Evolutionary conservation across 2,329 filamentous ascomycete genomes (phyloP).

Genomic region (Pseudophaeomoniella oleicola): DNA sequence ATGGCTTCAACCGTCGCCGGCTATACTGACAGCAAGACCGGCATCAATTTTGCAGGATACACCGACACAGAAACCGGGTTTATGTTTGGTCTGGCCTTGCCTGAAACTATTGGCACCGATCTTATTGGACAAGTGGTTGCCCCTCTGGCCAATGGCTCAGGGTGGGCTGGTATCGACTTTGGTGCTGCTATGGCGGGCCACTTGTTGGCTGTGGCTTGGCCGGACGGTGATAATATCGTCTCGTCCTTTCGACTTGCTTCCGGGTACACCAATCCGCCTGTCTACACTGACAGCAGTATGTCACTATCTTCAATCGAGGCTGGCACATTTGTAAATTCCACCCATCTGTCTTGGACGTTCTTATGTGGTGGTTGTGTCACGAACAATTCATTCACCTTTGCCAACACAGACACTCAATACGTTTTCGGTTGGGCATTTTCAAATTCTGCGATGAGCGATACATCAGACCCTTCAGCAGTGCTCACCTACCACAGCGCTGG

Average conservation of each 20-base stretch:
- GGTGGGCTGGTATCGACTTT: constrained; percentile 1
- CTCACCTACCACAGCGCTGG: neutral
- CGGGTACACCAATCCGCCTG: neutral
- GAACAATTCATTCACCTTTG: neutral
- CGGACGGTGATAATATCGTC: neutral
- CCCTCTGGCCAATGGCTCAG: neutral
- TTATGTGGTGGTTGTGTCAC: constrained; percentile 1
- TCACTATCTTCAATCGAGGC: neutral
- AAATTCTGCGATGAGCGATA: neutral
- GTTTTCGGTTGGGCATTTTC: neutral
- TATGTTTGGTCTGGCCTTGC: neutral
- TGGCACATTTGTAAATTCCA: constrained; percentile 1
- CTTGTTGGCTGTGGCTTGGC: neutral
- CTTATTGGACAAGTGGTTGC: neutral
- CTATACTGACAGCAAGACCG: neutral
- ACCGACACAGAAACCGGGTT: neutral
- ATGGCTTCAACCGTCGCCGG: neutral
- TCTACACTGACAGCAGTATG: neutral
- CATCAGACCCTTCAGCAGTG: neutral
- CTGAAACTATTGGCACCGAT: neutral
- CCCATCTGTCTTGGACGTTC: neutral
- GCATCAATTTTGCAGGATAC: neutral
- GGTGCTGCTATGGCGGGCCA: neutral
- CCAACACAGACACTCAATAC: neutral
- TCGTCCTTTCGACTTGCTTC: neutral